Evolutionary conservation across 1,284 basidiomycete species (phyloP), one percentile per base, ranked within the genome.

Genomic region (Paramarasmius palmivorus): DNA sequence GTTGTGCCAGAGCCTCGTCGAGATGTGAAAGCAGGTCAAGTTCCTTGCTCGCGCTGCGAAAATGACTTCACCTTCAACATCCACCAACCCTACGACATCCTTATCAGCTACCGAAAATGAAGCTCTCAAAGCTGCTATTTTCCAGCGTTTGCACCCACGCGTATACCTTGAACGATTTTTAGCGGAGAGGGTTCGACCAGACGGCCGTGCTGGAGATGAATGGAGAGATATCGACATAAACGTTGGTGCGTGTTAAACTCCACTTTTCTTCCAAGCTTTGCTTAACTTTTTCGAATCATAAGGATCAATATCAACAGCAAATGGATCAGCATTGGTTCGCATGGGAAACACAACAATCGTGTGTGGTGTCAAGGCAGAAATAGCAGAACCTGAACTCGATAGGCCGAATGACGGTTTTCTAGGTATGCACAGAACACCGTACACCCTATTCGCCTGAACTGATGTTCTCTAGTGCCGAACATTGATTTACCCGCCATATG

Each of bases 341-440:
- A 68, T 96, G 57, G 95, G 95, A 22, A 82, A 92, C 52, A 96
- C 95, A 10, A 95, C 92, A 0, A 78, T 98, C 29, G 89, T 97
- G 0, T 96, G 94, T 64, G 95, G 95, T 1, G 83, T 98, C 61
- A 96, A 96, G 67, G 93, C 92, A n/a, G 93, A 98, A 71, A 88
- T 95, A 39, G 88, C 93, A 32, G 90, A 93, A 63, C 95, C 95
- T 5, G 88, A 90, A 59, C 69, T 94, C 5, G 85, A 93, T 57
- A 71, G 72, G 4, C 91, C 90, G 1, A 74, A 81, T 20, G 76
- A 86, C 34, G 95, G 95, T 0, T 96, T 90, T 66, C 65, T 98
- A 22, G 92, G 94, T 94, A 61, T 56, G 80, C 63, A 25, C 22
- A 8, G 26, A 45, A 5, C 41, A 41, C 26, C 44, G 32, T 23